phyloP scores from a whole-genome alignment of 2,329 filamentous ascomycete genomes.

The Aspergillus sp. region DNA sequence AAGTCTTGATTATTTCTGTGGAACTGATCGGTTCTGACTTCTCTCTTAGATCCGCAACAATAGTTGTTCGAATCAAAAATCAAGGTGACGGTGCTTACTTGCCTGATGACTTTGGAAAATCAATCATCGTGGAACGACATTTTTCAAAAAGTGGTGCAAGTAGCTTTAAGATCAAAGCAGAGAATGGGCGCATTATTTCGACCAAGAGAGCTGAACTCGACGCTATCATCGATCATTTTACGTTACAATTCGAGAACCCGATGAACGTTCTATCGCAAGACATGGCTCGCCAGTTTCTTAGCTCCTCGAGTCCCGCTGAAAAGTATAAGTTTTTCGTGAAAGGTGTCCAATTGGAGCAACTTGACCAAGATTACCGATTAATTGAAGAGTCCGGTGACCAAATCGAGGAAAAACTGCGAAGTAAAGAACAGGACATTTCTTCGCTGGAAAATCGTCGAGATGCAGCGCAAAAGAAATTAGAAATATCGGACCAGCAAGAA shows the following conservation, averaged over 20 bases:
- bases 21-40: conserved; percentile 10
- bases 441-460: conserved; percentile 59
- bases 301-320: conserved; percentile 73
- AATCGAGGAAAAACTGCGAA: conserved; percentile 63
- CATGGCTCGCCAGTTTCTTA: conserved; percentile 89
- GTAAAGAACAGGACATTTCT: conserved; percentile 63
- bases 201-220: conserved; percentile 85
- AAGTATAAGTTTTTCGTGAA: conserved; percentile 98
- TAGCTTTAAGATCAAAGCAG: conserved; percentile 83
- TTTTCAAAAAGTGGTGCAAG: conserved; percentile 74
- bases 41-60: conserved; percentile 51
- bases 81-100: conserved; percentile 81
- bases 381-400: conserved; percentile 76
- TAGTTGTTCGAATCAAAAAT: conserved; percentile 89
- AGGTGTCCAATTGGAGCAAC: conserved; percentile 87
- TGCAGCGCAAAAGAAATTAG: conserved; percentile 64
- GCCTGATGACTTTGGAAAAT: conserved; percentile 75
- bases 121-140: conserved; percentile 86
- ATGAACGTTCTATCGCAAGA: conserved; percentile 96
- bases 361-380: conserved; percentile 87
- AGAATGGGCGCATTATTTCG: conserved; percentile 68
- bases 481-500: conserved; percentile 65
- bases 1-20: conserved; percentile 37
- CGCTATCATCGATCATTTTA: conserved; percentile 90
- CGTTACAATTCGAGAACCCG: conserved; percentile 92